These are phyloP conservation scores for Geosiphon pyriformis DNA, from an alignment of 192 early-diverging fungal species.

Conservation along the genomic window DNA sequence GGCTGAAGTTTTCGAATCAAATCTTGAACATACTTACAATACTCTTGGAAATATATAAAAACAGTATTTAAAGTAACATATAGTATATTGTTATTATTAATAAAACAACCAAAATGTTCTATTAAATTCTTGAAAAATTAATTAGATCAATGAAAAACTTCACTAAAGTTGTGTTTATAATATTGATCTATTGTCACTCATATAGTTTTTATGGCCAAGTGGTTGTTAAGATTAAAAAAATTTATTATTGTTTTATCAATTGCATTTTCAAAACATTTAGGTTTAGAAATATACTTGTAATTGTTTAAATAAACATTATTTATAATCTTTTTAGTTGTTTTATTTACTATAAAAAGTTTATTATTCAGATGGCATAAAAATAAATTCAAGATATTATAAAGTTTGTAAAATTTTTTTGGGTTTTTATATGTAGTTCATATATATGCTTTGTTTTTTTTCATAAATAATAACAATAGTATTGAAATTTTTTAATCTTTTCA, in stretches of 20 bases:
- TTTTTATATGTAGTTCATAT: no score
- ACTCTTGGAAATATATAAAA: neutral
- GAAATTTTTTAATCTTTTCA: no score
- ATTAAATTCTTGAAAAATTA: neutral
- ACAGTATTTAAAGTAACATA: neutral
- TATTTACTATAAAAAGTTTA: neutral
- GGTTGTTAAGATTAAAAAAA: conserved; percentile 13
- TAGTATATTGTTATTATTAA: neutral
- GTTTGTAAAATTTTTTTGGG: neutral
- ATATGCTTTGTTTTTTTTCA: no score
- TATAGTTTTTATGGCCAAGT: neutral
- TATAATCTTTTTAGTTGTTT: neutral
- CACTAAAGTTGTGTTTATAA: neutral
- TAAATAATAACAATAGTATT: no score
- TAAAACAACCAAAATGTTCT: conserved; percentile 10
- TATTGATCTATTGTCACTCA: neutral
- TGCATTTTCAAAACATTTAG: conserved; percentile 5
- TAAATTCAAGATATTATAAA: neutral
- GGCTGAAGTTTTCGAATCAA: conserved; percentile 7
- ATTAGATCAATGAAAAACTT: neutral
- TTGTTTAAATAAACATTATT: neutral
- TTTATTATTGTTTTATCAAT: conserved; percentile 1
- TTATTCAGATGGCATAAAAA: neutral
- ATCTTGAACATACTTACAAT: conserved; percentile 2
- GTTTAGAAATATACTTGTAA: neutral